Evolutionary conservation across 768 basidiomycete genomes (phyloP).

Genomic region (Tulasnella sp.): DNA sequence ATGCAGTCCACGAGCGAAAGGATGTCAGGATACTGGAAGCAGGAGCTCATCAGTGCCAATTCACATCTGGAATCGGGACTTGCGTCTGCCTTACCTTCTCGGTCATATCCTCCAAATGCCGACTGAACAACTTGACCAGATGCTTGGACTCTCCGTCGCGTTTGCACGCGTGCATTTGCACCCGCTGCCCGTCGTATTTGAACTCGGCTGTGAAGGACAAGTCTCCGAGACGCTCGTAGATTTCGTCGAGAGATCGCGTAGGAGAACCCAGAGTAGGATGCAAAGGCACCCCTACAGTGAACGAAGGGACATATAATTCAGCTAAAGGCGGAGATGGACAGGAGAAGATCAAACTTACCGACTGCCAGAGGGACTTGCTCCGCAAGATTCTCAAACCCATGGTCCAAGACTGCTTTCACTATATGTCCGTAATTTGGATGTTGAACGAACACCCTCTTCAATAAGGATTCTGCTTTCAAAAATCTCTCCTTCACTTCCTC

Average conservation of each 20-base stretch:
- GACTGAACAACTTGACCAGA: conserved; percentile 65
- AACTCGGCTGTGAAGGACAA: conserved; percentile 77
- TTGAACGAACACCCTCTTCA: conserved; percentile 66
- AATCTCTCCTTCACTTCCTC: conserved; percentile 37
- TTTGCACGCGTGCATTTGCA: conserved; percentile 60
- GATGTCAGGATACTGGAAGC: conserved; percentile 71
- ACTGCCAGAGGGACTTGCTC: conserved; percentile 58
- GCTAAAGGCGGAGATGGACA: neutral
- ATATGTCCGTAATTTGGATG: conserved; percentile 75
- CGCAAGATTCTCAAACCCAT: conserved; percentile 52
- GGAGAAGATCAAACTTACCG: conserved; percentile 41
- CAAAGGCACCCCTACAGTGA: conserved; percentile 61
- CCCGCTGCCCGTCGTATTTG: conserved; percentile 85
- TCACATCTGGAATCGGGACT: neutral
- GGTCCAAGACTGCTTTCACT: conserved; percentile 48
- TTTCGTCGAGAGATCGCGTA: conserved; percentile 70
- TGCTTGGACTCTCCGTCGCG: conserved; percentile 28
- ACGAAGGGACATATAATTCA: conserved; percentile 12
- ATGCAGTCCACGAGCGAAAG: conserved; percentile 48
- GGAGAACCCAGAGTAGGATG: conserved; percentile 84
- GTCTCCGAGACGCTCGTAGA: conserved; percentile 61
- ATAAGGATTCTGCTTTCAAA: conserved; percentile 49
- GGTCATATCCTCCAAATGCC: conserved; percentile 90
- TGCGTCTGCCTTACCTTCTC: conserved; percentile 48
- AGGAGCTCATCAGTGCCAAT: neutral